A percentile compares a stretch with the other conserved stretches of the same genome.
Conservation (phyloP, 1,284 basidiomycete species). For the Trametes sp. region DNA sequence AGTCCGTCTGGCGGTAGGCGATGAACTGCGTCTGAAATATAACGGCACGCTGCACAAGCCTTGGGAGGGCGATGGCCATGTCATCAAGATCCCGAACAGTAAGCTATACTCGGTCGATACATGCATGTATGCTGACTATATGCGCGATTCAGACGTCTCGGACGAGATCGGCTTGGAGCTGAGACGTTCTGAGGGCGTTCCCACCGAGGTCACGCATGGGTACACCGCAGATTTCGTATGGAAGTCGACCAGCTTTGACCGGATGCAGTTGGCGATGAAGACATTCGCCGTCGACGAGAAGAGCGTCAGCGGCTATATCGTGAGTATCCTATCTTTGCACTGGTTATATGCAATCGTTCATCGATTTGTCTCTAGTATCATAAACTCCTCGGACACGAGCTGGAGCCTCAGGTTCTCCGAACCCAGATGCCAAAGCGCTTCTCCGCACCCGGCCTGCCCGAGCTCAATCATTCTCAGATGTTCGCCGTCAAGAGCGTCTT, state of each 20-base stretch:
- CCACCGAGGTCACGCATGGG: slow-evolving; percentile 92
- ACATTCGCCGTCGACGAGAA: slow-evolving; percentile 99
- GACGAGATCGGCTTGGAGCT: slow-evolving; percentile 98
- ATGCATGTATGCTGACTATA: slow-evolving; percentile 23
- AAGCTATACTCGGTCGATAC: slow-evolving; percentile 37
- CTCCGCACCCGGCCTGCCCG: slow-evolving; percentile 96
- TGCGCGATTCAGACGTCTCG: slow-evolving; percentile 79
- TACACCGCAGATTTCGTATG: slow-evolving; percentile 99
- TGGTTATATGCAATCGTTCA: slow-evolving; percentile 13
- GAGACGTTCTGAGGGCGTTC: slow-evolving; percentile 91
- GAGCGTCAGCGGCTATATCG: slow-evolving; percentile 98
- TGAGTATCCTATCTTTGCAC: slow-evolving; percentile 50
- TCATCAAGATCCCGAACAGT: slow-evolving; percentile 99
- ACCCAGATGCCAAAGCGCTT: slow-evolving; percentile 97
- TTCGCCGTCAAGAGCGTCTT: slow-evolving; percentile 98
- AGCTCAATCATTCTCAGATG: slow-evolving; percentile 99
- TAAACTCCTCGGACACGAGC: slow-evolving; percentile 96
- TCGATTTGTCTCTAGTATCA: slow-evolving; percentile 74
- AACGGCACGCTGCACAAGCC: slow-evolving; percentile 87
- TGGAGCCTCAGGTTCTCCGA: slow-evolving; percentile 87
- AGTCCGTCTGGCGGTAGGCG: slow-evolving; percentile 95
- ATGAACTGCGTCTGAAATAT: slow-evolving; percentile 93
- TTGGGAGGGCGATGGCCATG: slow-evolving; percentile 98
- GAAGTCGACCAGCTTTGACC: slow-evolving; percentile 99
- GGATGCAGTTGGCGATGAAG: slow-evolving; percentile 99